Conservation (phyloP, 2,329 filamentous ascomycete species). For the Sphaerulina populicola region DNA sequence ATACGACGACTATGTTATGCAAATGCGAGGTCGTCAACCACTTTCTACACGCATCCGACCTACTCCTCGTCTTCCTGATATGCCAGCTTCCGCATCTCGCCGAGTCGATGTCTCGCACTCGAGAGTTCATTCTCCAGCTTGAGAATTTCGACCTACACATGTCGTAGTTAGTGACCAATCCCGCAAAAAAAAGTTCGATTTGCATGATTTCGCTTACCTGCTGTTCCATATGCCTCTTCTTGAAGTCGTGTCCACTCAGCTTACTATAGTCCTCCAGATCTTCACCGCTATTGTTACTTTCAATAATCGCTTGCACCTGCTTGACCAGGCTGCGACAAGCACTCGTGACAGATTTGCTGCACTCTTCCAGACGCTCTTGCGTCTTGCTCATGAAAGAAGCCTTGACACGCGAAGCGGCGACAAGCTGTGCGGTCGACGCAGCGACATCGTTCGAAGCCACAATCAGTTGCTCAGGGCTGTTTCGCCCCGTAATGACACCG, state of each 20-base stretch:
- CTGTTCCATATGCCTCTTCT: slow-evolving; percentile 98
- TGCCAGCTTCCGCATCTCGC: slow-evolving; percentile 96
- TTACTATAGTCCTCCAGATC: slow-evolving; percentile 71
- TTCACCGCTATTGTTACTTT: slow-evolving; percentile 67
- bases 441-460: slow-evolving; percentile 96
- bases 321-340: slow-evolving; percentile 82
- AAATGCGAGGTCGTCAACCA: neutral
- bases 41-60: neutral
- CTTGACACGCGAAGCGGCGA: slow-evolving; percentile 92
- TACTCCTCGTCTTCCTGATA: slow-evolving; percentile 63
- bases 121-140: slow-evolving; percentile 83
- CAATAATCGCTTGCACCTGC: slow-evolving; percentile 91
- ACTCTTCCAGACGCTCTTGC: slow-evolving; percentile 82
- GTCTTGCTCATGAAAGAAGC: slow-evolving; percentile 97
- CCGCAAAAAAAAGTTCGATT: neutral
- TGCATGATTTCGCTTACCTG: slow-evolving; percentile 58
- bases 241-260: slow-evolving; percentile 90
- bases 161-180: neutral
- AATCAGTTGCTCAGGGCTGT: slow-evolving; percentile 93
- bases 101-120: slow-evolving; percentile 70
- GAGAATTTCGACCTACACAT: slow-evolving; percentile 84
- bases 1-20: neutral
- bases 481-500: slow-evolving; percentile 82
- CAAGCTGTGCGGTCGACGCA: slow-evolving; percentile 89
- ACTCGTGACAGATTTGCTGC: slow-evolving; percentile 82